These are phyloP conservation scores for Actinomucor elegans DNA, from an alignment of 371 early-diverging fungal genomes.

Conservation along the genomic window DNA sequence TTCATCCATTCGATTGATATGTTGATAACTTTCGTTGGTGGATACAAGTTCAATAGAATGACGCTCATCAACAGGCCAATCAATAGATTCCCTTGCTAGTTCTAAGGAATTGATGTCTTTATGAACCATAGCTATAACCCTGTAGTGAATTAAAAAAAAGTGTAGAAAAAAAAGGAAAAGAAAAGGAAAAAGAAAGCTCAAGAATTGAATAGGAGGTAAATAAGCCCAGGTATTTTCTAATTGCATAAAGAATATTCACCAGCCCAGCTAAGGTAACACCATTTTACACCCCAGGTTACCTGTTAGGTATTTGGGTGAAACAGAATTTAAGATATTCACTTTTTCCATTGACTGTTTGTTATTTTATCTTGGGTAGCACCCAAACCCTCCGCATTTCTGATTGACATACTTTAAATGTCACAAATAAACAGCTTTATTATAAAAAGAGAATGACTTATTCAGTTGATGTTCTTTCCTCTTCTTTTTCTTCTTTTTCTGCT, in stretches of 20 bases:
- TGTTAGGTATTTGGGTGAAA: too few relatives aligned
- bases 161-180: background rate
- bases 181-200: background rate
- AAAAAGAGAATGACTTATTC: too few relatives aligned
- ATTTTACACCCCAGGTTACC: too few relatives aligned
- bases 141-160: background rate
- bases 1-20: conserved; percentile 16
- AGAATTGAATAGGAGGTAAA: background rate
- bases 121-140: background rate
- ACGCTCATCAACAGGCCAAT: background rate
- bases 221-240: background rate
- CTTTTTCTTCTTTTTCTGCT: background rate
- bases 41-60: background rate
- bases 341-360: too few relatives aligned
- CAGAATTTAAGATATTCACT: too few relatives aligned
- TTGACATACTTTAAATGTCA: background rate
- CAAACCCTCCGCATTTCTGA: background rate
- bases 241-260: background rate
- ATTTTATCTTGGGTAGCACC: too few relatives aligned
- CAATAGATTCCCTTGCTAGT: background rate
- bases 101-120: background rate
- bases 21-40: background rate
- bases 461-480: background rate
- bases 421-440: background rate
- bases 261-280: too few relatives aligned